phyloP scores from a whole-genome alignment of 371 early-diverging fungal species.

The Mucor racemosus region DNA sequence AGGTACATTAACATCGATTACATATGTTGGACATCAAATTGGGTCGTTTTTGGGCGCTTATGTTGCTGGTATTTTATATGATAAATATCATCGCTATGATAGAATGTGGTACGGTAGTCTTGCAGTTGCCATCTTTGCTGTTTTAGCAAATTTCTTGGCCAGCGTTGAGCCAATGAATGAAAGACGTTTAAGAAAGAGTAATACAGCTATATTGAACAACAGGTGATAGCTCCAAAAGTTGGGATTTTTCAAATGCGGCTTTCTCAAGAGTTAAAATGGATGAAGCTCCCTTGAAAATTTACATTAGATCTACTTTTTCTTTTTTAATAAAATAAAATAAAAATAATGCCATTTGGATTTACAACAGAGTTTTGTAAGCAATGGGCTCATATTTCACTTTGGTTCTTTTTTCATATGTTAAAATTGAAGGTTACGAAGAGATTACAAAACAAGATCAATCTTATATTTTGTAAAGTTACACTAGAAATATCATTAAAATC shows the following conservation, averaged over 20 bases:
- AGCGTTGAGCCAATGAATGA: constrained; percentile 13
- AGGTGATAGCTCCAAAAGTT: not conserved
- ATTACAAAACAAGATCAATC: constrained; percentile 4
- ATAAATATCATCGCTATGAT: constrained; percentile 28
- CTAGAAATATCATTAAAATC: not conserved
- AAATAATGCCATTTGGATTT: constrained; percentile 18
- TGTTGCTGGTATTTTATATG: constrained; percentile 45
- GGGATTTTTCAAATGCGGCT: not conserved
- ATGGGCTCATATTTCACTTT: constrained; percentile 16
- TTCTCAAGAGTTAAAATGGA: not conserved
- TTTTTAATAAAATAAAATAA: not conserved
- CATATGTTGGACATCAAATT: too few species aligned
- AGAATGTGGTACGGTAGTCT: constrained; percentile 42
- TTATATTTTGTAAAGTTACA: constrained; percentile 19
- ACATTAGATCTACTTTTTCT: not conserved
- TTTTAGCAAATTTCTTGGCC: constrained; percentile 28
- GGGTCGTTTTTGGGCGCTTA: constrained; percentile 33
- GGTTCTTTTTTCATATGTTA: constrained; percentile 14
- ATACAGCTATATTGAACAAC: not conserved
- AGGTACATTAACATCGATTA: not conserved
- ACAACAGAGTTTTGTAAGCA: constrained; percentile 15
- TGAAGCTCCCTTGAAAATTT: not conserved
- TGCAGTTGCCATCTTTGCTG: constrained; percentile 35
- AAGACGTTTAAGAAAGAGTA: constrained; percentile 6
- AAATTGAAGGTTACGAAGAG: constrained; percentile 9